Conservation (phyloP, 1,284 basidiomycete species). For the Leccinum griseonigrum region DNA sequence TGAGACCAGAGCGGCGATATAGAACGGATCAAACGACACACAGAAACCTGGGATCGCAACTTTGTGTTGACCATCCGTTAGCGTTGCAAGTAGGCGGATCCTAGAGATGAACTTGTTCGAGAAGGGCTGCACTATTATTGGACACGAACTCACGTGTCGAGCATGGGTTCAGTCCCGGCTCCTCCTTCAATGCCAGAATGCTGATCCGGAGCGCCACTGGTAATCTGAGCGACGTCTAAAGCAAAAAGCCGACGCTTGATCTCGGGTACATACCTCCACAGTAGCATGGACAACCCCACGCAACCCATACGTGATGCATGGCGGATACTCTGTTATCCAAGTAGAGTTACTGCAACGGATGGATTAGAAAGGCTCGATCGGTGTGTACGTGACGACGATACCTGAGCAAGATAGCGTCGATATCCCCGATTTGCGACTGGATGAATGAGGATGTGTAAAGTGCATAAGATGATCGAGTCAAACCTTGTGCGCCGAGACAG, state of each 20-base stretch:
- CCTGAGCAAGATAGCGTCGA: constrained; percentile 88
- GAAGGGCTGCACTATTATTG: not conserved
- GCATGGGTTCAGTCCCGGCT: constrained; percentile 84
- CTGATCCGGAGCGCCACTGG: constrained; percentile 67
- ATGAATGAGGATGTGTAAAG: constrained; percentile 8
- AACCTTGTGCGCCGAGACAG: constrained; percentile 77
- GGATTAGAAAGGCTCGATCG: not conserved
- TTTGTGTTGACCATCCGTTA: constrained; percentile 57
- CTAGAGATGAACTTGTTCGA: constrained; percentile 38
- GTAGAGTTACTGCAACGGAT: constrained; percentile 76
- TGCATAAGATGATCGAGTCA: not conserved
- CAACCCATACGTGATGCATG: constrained; percentile 94
- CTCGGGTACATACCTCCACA: constrained; percentile 50
- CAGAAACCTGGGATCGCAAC: constrained; percentile 87
- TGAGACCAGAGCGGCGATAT: constrained; percentile 1
- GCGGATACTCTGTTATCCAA: constrained; percentile 94
- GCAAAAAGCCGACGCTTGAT: not conserved
- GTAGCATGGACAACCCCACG: constrained; percentile 89
- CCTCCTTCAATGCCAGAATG: constrained; percentile 96
- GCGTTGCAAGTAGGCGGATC: constrained; percentile 74
- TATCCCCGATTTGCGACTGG: constrained; percentile 74
- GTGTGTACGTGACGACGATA: constrained; percentile 25
- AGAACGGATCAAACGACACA: constrained; percentile 30
- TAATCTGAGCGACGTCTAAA: constrained; percentile 45
- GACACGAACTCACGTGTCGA: constrained; percentile 68